These are phyloP conservation scores for Gonapodya sp. DNA, from an alignment of 192 early-diverging fungal genomes.

Conservation along the genomic window DNA sequence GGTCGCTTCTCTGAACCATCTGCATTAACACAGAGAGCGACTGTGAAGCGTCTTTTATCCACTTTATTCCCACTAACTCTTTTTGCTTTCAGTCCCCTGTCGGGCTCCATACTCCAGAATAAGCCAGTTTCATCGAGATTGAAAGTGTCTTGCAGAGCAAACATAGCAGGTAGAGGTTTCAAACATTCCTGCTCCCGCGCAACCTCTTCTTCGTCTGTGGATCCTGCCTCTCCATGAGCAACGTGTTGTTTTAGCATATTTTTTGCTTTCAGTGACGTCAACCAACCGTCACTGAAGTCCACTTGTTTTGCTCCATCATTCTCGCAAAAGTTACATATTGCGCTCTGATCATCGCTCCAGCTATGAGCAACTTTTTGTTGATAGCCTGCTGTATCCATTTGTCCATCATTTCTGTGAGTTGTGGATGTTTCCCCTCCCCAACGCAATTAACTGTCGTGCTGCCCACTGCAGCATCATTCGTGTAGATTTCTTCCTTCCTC, in stretches of 20 bases:
- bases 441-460: neutral
- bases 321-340: neutral
- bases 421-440: neutral
- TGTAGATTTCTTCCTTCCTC: neutral
- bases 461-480: neutral
- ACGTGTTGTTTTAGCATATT: neutral
- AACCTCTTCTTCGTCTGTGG: neutral
- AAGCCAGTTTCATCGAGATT: neutral
- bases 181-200: neutral
- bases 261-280: neutral
- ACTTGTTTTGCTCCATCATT: neutral
- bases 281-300: neutral
- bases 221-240: conserved; percentile 3
- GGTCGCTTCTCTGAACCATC: neutral
- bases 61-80: neutral
- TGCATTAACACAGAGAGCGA: neutral
- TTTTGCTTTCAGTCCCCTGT: neutral
- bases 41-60: neutral
- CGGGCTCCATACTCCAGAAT: neutral
- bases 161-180: neutral
- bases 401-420: conserved; percentile 2
- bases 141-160: neutral
- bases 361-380: neutral
- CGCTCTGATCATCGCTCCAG: neutral
- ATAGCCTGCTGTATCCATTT: conserved; percentile 4